Base-by-base conservation (phyloP, 768 basidiomycete species). In the Mycena albidolilacea region DNA sequence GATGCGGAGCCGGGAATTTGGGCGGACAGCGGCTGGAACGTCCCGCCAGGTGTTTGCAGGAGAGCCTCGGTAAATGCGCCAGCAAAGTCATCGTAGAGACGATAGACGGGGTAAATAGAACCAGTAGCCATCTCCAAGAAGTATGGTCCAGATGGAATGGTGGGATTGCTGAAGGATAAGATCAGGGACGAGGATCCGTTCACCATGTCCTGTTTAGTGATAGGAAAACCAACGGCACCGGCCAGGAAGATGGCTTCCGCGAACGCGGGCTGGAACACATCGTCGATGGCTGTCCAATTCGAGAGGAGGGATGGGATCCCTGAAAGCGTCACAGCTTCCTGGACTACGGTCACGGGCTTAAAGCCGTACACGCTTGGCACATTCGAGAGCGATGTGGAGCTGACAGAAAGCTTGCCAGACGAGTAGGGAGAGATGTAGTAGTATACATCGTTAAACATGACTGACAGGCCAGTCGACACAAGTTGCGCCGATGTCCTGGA, bases 31-130 rank as follows among this genome's bases (percentile, higher is more conserved):
- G 65, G 65, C 50, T 66, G 65, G 41, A 66, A 66, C 55, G 65
- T 66, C 52, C 65, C 65, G 55, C 55, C 41, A 44, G 65, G 65
- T 58, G 65, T 66, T 41, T 57, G 52, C 65, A 66, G 55, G 54
- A 66, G 65, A 30, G 54, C 52, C 65, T 66, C 50, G 35, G 65
- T 66, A 66, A 66, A 66, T 44, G 65, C 38, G 65, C 65, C 65
- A 15, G 65, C 65, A 66, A 66, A 66, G 65, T 66, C 65, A 44
- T 66, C 65, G 55, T 57, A 66, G 65, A 66, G 65, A 55, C 65
- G 65, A 66, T 66, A 66, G 54, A 66, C 48, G 52, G 65, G 65
- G 37, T 66, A 52, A 21, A 66, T 37, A 66, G 54, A 58, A 43
- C 65, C 65, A 19, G 65, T 66, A 54, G 39, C 65, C 23, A 57